Percentiles rank a stretch among this genome's conserved stretches.
phyloP scores from a whole-genome alignment of 768 basidiomycete species.

The Suillus spraguei region DNA sequence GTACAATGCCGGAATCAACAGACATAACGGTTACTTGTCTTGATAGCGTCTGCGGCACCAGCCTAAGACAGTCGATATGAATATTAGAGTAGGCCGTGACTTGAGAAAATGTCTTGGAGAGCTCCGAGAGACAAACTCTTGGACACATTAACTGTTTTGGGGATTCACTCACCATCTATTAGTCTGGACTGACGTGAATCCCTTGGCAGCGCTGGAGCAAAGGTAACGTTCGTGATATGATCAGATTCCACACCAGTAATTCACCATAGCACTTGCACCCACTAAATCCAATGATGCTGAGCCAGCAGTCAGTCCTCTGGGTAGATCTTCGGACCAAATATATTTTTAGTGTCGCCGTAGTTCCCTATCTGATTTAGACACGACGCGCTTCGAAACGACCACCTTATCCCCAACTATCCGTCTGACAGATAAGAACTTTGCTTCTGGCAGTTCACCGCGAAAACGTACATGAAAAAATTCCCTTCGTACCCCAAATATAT shows the following conservation, averaged over 20 bases:
- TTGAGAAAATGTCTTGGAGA: neutral
- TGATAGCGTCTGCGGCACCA: constrained; percentile 8
- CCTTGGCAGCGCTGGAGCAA: neutral
- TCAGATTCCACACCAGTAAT: neutral
- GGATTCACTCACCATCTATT: neutral
- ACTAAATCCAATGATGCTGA: neutral
- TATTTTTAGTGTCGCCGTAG: neutral
- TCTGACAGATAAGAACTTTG: constrained; percentile 10
- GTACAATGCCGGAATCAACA: constrained; percentile 10
- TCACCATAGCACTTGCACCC: neutral
- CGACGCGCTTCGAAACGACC: constrained; percentile 12
- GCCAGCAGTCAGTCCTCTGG: neutral
- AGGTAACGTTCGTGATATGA: neutral
- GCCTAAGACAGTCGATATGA: neutral
- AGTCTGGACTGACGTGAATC: neutral
- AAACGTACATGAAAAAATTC: constrained; percentile 14
- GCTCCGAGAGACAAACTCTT: constrained; percentile 2
- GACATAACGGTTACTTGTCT: constrained; percentile 2
- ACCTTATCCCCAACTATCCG: constrained; percentile 24
- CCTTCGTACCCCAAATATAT: constrained; percentile 16
- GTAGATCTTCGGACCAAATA: neutral
- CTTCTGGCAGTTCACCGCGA: constrained; percentile 18
- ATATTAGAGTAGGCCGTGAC: neutral
- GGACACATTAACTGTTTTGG: neutral
- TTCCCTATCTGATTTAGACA: constrained; percentile 21